Percentiles rank a stretch among this genome's conserved stretches.
phyloP scores from a whole-genome alignment of 164 flowering plant species.

The Euptelea pleiosperma region DNA sequence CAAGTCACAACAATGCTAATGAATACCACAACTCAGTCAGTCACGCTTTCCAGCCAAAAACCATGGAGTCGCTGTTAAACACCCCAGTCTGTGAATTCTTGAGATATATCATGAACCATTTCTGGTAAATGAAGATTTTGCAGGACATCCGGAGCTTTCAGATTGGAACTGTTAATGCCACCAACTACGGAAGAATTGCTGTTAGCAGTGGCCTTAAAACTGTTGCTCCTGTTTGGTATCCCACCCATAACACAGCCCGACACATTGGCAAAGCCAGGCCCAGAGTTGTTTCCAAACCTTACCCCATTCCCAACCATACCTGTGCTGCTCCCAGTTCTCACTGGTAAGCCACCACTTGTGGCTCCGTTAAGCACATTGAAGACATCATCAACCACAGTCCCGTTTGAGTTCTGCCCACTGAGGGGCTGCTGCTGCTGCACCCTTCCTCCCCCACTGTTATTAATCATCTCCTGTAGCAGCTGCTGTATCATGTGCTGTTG shows the following conservation, averaged over 20 bases:
- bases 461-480: slow-evolving; percentile 65
- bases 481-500: slow-evolving; percentile 86
- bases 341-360: slow-evolving; percentile 2
- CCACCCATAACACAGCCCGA: slow-evolving; percentile 26
- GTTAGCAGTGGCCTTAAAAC: slow-evolving; percentile 53
- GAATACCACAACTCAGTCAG: slow-evolving; percentile 13
- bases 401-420: slow-evolving; percentile 38
- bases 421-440: slow-evolving; percentile 32
- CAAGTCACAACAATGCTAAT: slow-evolving; percentile 4
- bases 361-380: slow-evolving; percentile 9
- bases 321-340: slow-evolving; percentile 8
- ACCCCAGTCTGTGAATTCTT: slow-evolving; percentile 66
- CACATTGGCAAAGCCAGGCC: slow-evolving; percentile 23
- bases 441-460: slow-evolving; percentile 28
- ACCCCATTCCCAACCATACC: slow-evolving; percentile 26
- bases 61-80: slow-evolving; percentile 49
- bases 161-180: slow-evolving; percentile 38
- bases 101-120: slow-evolving; percentile 51
- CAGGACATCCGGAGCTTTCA: slow-evolving; percentile 41
- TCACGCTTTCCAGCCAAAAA: slow-evolving; percentile 66
- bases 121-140: slow-evolving; percentile 56
- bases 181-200: slow-evolving; percentile 46
- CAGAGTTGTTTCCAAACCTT: slow-evolving; percentile 32
- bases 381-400: slow-evolving; percentile 11
- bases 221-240: slow-evolving; percentile 48